Base-by-base conservation (phyloP, 2,329 filamentous ascomycete species). In the Sporothrix sp. region DNA sequence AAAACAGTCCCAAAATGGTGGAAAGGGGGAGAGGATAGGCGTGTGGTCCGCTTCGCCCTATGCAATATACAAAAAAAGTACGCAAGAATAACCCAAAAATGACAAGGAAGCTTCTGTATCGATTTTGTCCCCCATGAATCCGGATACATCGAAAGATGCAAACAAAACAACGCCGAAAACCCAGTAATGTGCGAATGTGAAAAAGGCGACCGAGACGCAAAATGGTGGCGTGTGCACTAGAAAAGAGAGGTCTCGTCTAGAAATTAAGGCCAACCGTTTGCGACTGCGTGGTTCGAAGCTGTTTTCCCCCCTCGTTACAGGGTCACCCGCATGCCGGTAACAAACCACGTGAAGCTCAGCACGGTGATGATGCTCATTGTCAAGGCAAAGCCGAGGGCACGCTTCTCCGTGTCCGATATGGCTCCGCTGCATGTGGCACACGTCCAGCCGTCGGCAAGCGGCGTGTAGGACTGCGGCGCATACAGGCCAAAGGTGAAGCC, bases 281-380 rank as follows among this genome's bases (percentile, higher is more conserved):
- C n/a, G n/a, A n/a, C n/a, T n/a, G n/a, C n/a, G n/a, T n/a, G n/a
- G n/a, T n/a, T n/a, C n/a, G n/a, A n/a, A n/a, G n/a, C n/a, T n/a
- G n/a, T n/a, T n/a, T n/a, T n/a, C n/a, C n/a, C n/a, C n/a, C n/a
- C n/a, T n/a, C n/a, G n/a, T n/a, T 52, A 65, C 21, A 61, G 21
- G 27, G 58, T 52, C 11, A 57, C 52, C 11, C 58, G 58, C 45
- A 78, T 60, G 2, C 79, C 78, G 21, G 69, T 69, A 33, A 81
- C 76, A 58, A 82, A 82, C 78, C 78, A 82, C 27, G 78, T 81
- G 57, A 83, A 82, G 61, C 75, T 78, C 27, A 77, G 56, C 4
- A 82, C 66, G 1, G 79, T 82, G 38, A 79, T 61, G 28, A 74
- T 44, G 57, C 73, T 71, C 74, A 81, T 80, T 11, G 69, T 66